A percentile compares a stretch with the other conserved stretches of the same genome.
Evolutionary conservation across 768 basidiomycete genomes (phyloP).

Genomic region (Pisolithus sp.): DNA sequence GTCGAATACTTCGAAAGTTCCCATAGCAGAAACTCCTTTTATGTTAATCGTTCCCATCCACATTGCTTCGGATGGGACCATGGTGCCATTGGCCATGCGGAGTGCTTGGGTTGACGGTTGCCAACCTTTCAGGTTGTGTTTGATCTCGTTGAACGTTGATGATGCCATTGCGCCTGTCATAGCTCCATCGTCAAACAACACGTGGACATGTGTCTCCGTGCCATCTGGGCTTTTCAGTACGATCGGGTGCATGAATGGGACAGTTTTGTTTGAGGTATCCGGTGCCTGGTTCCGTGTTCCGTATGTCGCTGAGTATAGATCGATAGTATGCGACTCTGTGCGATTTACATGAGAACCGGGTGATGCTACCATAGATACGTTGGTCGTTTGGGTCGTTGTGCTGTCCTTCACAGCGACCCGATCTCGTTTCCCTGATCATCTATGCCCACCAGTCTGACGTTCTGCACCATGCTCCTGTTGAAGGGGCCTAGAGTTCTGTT

Average conservation of each 20-base stretch:
- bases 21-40: background rate
- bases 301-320: background rate
- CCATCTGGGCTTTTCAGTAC: background rate
- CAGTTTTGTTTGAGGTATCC: background rate
- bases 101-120: no score
- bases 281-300: background rate
- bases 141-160: background rate
- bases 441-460: background rate
- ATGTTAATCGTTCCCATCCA: no score
- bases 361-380: background rate
- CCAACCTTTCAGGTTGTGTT: no score
- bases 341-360: background rate
- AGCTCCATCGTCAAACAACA: background rate
- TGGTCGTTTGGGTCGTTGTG: background rate
- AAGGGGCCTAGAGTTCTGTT: background rate
- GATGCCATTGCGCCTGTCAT: background rate
- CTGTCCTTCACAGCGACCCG: no score
- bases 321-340: background rate
- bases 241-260: background rate
- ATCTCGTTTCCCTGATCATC: background rate
- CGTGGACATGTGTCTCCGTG: background rate
- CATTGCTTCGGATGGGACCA: no score
- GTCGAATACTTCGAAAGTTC: slow-evolving; percentile 1
- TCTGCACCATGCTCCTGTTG: background rate
- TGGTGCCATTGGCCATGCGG: no score